Evolutionary conservation across 805 yeast genomes (phyloP).

Genomic region (Suhomyces tanzawaensis): DNA sequence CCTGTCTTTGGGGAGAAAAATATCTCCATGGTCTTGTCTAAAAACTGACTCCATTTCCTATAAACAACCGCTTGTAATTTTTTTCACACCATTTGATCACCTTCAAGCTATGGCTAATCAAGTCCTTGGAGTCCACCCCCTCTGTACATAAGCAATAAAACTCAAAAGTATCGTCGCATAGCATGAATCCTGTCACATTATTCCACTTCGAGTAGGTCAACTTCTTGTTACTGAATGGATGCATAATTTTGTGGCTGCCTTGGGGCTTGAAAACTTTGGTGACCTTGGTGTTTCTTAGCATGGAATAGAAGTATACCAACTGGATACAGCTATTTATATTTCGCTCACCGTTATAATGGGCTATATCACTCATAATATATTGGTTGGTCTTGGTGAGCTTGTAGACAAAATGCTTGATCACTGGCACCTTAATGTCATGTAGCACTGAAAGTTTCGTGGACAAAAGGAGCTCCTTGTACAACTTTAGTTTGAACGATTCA

Average conservation of each 20-base stretch:
- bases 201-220: constrained; percentile 36
- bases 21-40: too few relatives aligned
- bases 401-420: constrained; percentile 76
- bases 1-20: too few relatives aligned
- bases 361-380: constrained; percentile 46
- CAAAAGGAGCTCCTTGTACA: constrained; percentile 23
- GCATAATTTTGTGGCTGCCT: constrained; percentile 8
- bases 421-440: constrained; percentile 26
- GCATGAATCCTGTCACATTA: constrained; percentile 35
- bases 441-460: constrained; percentile 18
- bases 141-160: constrained; percentile 43
- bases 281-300: constrained; percentile 26
- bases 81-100: constrained; percentile 75
- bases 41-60: constrained; percentile 67
- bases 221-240: constrained; percentile 30
- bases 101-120: constrained; percentile 59
- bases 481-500: constrained; percentile 18
- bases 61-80: constrained; percentile 68
- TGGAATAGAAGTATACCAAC: constrained; percentile 35
- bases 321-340: constrained; percentile 30
- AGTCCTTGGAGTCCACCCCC: constrained; percentile 49
- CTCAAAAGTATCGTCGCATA: constrained; percentile 32
- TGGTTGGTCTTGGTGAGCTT: constrained; percentile 71
- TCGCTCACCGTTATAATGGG: constrained; percentile 18
- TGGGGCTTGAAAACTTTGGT: constrained; percentile 16